Evolutionary conservation across 73 alveolate genomes (phyloP), one percentile per base, ranked within the genome.

Genomic region (Paraurostyla sp.): DNA sequence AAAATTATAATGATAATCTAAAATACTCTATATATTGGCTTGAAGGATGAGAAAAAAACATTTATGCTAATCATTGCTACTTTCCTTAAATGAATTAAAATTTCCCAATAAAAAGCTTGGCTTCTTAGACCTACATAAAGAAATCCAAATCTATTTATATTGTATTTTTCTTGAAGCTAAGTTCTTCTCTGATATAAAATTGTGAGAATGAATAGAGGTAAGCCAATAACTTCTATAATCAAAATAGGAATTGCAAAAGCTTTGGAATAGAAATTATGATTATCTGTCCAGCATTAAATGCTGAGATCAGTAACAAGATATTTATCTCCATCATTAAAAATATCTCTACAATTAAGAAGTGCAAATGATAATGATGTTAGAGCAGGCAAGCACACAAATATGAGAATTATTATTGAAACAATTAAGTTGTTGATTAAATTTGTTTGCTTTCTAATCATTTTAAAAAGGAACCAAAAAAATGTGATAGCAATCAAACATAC

Each of bases 41-140:
- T 69, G 40, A 43, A 71, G 35, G 76, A 36, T 0, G 76, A 57
- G 40, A 90, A 50, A 90, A 90, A 90, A 2, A 80, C 89, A 59
- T 90, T 90, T n/a, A 90, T 52, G 43, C 80, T 51, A 51, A 88
- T 54, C 71, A 88, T 84, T 38, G 56, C 20, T 7, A 88, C 63
- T 63, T 88, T 88, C 43, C 94, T 76, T 33, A 76, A 78, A 33
- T 75, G 50, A 33, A 73, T 40, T 18, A 88, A 46, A 0, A 88
- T 76, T 69, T 88, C 94, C 94, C 94, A 88, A 46, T 88, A 88
- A 63, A 50, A 88, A 7, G 86, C 50, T 22, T 41, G 16, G 32
- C 57, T 75, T 0, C 38, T 78, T 13, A 88, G 83, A 6, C 94
- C 94, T 18, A 46, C 80, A 54, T 85, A 71, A 3, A 85, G 29